These are phyloP conservation scores for Ceratorhiza oryzae-sativae DNA, from an alignment of 1,284 basidiomycete genomes.

Conservation along the genomic window DNA sequence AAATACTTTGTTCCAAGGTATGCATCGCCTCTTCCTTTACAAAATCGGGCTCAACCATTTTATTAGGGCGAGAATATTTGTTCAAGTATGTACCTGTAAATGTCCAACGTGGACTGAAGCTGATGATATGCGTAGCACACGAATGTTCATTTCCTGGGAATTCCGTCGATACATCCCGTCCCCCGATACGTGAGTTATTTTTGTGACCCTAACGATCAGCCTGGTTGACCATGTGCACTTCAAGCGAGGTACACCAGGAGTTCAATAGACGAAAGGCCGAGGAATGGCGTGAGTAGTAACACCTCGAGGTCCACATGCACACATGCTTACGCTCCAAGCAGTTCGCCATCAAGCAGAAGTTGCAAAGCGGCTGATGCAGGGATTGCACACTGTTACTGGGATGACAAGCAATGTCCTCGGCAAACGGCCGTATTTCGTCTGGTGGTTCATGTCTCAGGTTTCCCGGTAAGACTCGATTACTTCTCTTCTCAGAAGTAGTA, in stretches of 20 bases:
- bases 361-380: conserved; percentile 65
- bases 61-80: conserved; percentile 65
- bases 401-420: conserved; percentile 61
- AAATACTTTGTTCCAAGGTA: conserved; percentile 66
- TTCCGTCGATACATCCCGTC: conserved; percentile 70
- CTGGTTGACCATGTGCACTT: conserved; percentile 9
- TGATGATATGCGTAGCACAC: conserved; percentile 56
- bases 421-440: conserved; percentile 70
- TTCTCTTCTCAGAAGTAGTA: not conserved
- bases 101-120: conserved; percentile 29
- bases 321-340: conserved; percentile 46
- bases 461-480: conserved; percentile 57
- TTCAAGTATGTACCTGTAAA: conserved; percentile 67
- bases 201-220: not conserved
- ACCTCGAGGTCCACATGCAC: not conserved
- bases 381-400: conserved; percentile 68
- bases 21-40: no score
- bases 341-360: conserved; percentile 69
- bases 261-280: conserved; percentile 70
- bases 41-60: not conserved
- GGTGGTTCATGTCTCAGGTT: conserved; percentile 80
- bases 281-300: conserved; percentile 70
- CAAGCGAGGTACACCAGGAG: conserved; percentile 60
- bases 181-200: conserved; percentile 60
- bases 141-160: conserved; percentile 73